phyloP scores from a whole-genome alignment of 208 protist species.

The Endotrypanum monterogeii region DNA sequence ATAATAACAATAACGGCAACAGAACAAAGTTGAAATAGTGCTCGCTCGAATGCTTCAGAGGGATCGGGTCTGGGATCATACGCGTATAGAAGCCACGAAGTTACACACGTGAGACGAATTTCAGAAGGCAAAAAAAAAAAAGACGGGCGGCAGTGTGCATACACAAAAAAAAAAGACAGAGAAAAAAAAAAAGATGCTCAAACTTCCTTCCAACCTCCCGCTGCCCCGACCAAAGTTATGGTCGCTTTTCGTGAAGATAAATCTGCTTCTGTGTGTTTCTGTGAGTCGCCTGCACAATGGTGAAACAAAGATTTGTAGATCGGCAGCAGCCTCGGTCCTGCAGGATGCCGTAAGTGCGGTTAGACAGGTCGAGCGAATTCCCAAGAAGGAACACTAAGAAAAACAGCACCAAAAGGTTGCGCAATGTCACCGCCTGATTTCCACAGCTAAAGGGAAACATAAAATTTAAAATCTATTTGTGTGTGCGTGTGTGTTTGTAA shows the following conservation, averaged over 20 bases:
- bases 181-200: not conserved
- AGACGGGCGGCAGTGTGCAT: not conserved
- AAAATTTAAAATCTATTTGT: not conserved
- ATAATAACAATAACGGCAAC: not conserved
- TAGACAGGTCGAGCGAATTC: not conserved
- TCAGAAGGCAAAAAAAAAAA: not conserved
- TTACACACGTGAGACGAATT: not conserved
- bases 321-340: not conserved
- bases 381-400: no score
- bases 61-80: no score
- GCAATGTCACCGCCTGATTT: no score
- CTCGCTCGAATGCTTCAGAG: no score
- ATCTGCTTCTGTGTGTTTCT: not conserved
- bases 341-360: not conserved
- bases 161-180: not conserved
- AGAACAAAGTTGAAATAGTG: not conserved
- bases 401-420: no score
- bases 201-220: not conserved
- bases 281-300: not conserved
- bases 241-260: no score
- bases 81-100: not conserved
- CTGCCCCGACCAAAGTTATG: not conserved
- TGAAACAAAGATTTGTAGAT: not conserved
- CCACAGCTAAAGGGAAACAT: not conserved
- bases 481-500: no score